A percentile compares a stretch with the other conserved stretches of the same genome.
These are phyloP conservation scores for Sporothrix pseudoabietina DNA, from an alignment of 2,329 filamentous ascomycete species.

Conservation along the genomic window DNA sequence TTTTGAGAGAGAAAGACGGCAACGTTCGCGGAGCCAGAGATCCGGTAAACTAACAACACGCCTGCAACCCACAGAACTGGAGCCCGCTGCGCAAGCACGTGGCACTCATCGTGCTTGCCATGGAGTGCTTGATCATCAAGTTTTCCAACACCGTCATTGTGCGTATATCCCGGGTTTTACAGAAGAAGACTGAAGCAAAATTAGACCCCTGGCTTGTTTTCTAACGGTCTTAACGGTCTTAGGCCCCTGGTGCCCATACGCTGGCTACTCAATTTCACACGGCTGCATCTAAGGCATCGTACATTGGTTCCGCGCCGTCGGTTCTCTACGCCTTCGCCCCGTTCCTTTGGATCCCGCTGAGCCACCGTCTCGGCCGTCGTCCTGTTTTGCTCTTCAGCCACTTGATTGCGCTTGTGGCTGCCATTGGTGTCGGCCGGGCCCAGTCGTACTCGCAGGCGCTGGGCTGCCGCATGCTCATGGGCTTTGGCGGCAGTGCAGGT, in stretches of 20 bases:
- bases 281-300: conserved; percentile 29
- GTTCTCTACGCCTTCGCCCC: conserved; percentile 32
- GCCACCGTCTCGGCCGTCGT: conserved; percentile 33
- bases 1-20: not conserved
- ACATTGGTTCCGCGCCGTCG: conserved; percentile 32
- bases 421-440: conserved; percentile 31
- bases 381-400: conserved; percentile 32
- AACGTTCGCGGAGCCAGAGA: not conserved
- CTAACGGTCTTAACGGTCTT: not conserved
- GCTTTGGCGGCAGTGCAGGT: conserved; percentile 31
- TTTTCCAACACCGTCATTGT: conserved; percentile 33
- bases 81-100: conserved; percentile 30
- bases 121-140: conserved; percentile 33
- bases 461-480: conserved; percentile 33
- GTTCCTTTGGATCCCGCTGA: conserved; percentile 34
- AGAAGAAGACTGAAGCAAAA: no score
- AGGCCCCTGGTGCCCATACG: conserved; percentile 32
- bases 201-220: no score
- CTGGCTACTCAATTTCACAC: conserved; percentile 29
- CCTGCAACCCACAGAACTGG: conserved; percentile 30
- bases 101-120: conserved; percentile 31
- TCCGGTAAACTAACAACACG: not conserved
- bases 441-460: conserved; percentile 31
- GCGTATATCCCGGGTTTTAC: not conserved
- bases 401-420: conserved; percentile 30